Base-by-base conservation (phyloP, 2,329 filamentous ascomycete species). In the Colletotrichum sp. region DNA sequence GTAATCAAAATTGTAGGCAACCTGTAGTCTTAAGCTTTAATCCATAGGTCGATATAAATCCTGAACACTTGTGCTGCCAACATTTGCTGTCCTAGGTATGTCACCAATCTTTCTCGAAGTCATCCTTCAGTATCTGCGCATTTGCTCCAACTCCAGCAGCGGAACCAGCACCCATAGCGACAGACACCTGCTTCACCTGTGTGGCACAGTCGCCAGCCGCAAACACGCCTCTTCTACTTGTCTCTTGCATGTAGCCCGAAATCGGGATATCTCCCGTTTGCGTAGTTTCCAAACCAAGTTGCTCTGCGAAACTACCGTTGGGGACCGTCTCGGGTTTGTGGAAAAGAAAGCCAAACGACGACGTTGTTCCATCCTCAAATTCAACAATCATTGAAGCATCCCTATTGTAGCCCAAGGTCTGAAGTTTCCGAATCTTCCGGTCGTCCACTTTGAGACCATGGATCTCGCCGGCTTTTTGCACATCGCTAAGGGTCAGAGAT, bases 21-120 rank as follows among this genome's bases (percentile, higher is more conserved):
- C 8, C 0, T 12, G 44, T 13, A 52, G 10, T 52, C 24, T 0
- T 3, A 6, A 28, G 15, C 1, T 26, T 18, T 1, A 12, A 0
- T 59, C 24, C 5, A 28, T 52, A 5, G 10, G n/a, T 28, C 3
- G 13, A 0, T 16, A 13, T 12, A 26, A 26, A n/a, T 1, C 0
- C 12, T 10, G 26, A 2, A 4, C 0, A 59, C 3, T 16, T 28
- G 8, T 28, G 0, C 13, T 9, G 2, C 8, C 26, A 3, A 21
- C n/a, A 52, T 49, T 0, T 8, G 10, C 1, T 10, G 12, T 1
- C 2, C 18, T 21, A 34, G 32, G 6, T 34, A 13, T 4, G 18
- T 64, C 60, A 64, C 32, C 60, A 44, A 28, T 15, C 5, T n/a
- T 44, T 21, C n/a, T 26, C 21, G n/a, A 21, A 44, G 24, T 64